Percentiles rank a stretch among this genome's conserved stretches.
Evolutionary conservation across 2,329 filamentous ascomycete species (phyloP).

Genomic region (Diaporthe batatas): DNA sequence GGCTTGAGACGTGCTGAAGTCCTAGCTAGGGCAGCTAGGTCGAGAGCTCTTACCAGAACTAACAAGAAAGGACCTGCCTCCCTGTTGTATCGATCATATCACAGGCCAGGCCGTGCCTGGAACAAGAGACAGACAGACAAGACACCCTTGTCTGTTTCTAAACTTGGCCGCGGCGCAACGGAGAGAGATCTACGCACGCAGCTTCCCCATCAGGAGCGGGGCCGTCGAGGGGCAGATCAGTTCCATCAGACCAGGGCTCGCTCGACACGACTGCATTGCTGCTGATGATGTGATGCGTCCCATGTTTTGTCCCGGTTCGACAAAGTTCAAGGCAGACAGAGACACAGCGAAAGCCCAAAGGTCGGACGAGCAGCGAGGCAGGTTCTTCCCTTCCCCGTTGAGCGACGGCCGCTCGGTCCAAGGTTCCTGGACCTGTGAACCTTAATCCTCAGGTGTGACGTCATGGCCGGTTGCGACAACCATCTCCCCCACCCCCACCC

Average conservation of each 20-base stretch:
- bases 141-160: constrained; percentile 4
- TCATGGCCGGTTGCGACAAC: constrained; percentile 5
- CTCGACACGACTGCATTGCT: too few species aligned
- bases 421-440: neutral
- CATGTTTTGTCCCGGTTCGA: too few species aligned
- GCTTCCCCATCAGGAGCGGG: neutral
- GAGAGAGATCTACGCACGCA: neutral
- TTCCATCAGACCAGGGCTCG: neutral
- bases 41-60: neutral
- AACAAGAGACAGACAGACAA: neutral
- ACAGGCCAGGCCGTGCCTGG: too few species aligned
- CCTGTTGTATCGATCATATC: neutral
- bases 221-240: neutral
- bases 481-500: too few species aligned
- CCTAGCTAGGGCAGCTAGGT: too few species aligned
- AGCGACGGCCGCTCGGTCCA: neutral
- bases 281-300: constrained; percentile 1
- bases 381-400: too few species aligned
- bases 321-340: too few species aligned
- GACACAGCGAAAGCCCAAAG: too few species aligned
- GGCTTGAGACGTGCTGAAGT: neutral
- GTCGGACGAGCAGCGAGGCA: too few species aligned
- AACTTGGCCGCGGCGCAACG: neutral
- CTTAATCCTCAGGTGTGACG: neutral
- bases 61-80: too few species aligned